These are phyloP conservation scores for Sugiyamaella chiloensis DNA, from an alignment of 805 yeast genomes.

Conservation along the genomic window DNA sequence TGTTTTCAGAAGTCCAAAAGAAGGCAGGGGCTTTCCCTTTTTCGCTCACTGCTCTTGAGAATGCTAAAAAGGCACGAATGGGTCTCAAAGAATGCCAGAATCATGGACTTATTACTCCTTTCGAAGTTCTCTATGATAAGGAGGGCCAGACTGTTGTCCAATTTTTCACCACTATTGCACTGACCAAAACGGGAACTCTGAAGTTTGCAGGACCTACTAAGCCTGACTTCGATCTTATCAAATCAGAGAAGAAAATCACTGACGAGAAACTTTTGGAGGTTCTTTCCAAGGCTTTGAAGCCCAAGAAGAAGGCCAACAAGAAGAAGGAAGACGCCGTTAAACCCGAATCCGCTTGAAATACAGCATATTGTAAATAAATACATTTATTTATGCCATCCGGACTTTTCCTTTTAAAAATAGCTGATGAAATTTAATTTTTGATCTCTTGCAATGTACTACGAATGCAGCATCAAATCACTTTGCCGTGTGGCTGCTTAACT, in stretches of 20 bases:
- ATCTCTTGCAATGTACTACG: not conserved
- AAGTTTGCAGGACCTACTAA: slow-evolving; percentile 55
- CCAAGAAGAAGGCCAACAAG: slow-evolving; percentile 45
- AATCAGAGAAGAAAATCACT: slow-evolving; percentile 53
- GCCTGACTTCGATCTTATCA: slow-evolving; percentile 49
- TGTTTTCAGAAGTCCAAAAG: slow-evolving; percentile 63
- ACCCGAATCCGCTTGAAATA: not conserved
- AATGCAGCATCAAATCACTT: not conserved
- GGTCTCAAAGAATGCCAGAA: slow-evolving; percentile 69
- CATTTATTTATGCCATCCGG: not conserved
- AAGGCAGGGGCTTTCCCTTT: slow-evolving; percentile 68
- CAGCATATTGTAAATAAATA: not conserved
- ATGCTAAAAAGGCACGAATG: slow-evolving; percentile 67
- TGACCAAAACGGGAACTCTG: slow-evolving; percentile 69
- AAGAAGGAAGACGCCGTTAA: slow-evolving; percentile 33
- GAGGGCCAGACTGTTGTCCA: slow-evolving; percentile 66
- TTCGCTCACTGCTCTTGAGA: slow-evolving; percentile 60
- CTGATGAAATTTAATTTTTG: not conserved
- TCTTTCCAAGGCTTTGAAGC: slow-evolving; percentile 51
- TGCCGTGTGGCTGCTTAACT: slow-evolving; percentile 3
- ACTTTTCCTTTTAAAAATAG: no score
- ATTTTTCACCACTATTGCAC: slow-evolving; percentile 69
- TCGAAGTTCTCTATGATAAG: slow-evolving; percentile 66
- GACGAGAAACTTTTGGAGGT: slow-evolving; percentile 35
- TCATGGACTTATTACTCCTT: slow-evolving; percentile 64